Base-by-base conservation (phyloP, 2,329 filamentous ascomycete genomes). In the Dactylellina drechsleri region DNA sequence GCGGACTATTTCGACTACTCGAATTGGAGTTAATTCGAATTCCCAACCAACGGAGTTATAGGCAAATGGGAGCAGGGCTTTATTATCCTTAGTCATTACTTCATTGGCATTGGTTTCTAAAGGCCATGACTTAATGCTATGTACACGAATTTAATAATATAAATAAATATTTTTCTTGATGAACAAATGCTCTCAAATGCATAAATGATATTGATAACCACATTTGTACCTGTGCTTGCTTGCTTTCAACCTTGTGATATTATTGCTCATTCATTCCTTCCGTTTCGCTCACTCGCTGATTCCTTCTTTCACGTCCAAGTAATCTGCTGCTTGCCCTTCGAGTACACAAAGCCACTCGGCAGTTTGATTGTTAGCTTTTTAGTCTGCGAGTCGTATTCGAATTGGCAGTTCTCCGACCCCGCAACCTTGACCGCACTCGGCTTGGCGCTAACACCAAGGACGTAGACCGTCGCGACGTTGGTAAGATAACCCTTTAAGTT, bases 261-360 rank as follows among this genome's bases (percentile, higher is more conserved):
- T 47, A 47, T 36, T 8, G 10, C 23, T 36, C 10, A 36, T 36
- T 36, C 5, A 36, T 8, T 7, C 31, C 31, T 23, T 23, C 23
- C 23, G 23, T 23, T 23, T 23, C 31, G 10, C 5, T 36, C 31
- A 8, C 31, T 10, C 31, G 31, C 15, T 47, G 4, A 47, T n/a
- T 47, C 43, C 1, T 18, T 47, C 13, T n/a, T 47, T 47, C 43
- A 47, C 5, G 43, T 8, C 65, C 65, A 68, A 6, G 45, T 60
- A 49, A 68, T 58, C 36, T 68, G 45, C 54, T 60, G 49, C 65
- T 60, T 60, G 12, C 65, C 65, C 45, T 23, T 52, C 15, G 28
- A 31, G 41, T 68, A 68, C 28, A 20, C 36, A 26, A 68, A 61
- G 8, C 31, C 26, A 12, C 43, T 45, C 13, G 65, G 56, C 62